These are phyloP conservation scores for Colletotrichum sp. DNA, from an alignment of 2,329 filamentous ascomycete genomes.

Conservation along the genomic window DNA sequence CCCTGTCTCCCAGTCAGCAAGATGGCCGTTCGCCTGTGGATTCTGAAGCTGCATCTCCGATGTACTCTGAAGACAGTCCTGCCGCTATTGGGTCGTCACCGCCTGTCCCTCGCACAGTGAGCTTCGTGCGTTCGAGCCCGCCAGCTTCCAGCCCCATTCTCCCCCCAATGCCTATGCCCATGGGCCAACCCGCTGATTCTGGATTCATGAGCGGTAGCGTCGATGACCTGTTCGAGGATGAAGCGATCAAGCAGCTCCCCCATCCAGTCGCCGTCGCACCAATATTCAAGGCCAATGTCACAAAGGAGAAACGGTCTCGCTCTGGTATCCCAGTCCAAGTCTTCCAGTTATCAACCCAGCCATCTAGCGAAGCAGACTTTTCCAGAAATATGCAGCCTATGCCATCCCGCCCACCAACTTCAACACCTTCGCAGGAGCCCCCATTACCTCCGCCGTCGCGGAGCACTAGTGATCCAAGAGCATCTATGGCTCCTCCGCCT, in stretches of 20 bases:
- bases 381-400: not conserved
- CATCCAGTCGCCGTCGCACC: constrained; percentile 35
- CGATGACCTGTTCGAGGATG: constrained; percentile 72
- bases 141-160: constrained; percentile 82
- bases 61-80: constrained; percentile 69
- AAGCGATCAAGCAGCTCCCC: constrained; percentile 47
- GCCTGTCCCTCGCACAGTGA: constrained; percentile 71
- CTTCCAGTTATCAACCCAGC: constrained; percentile 34
- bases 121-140: constrained; percentile 63
- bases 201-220: constrained; percentile 85
- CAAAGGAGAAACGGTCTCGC: constrained; percentile 32
- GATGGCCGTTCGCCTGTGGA: constrained; percentile 59
- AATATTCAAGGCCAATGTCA: constrained; percentile 31
- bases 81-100: constrained; percentile 89
- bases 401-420: not conserved
- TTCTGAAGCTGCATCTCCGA: constrained; percentile 56
- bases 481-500: not conserved
- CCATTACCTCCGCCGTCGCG: not conserved
- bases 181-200: constrained; percentile 72
- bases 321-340: constrained; percentile 47
- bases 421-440: not conserved
- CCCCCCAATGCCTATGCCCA: constrained; percentile 65
- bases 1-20: constrained; percentile 51
- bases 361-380: constrained; percentile 11
- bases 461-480: not conserved